Conservation (phyloP, 306 rosid genomes). For the Prunus padus region DNA sequence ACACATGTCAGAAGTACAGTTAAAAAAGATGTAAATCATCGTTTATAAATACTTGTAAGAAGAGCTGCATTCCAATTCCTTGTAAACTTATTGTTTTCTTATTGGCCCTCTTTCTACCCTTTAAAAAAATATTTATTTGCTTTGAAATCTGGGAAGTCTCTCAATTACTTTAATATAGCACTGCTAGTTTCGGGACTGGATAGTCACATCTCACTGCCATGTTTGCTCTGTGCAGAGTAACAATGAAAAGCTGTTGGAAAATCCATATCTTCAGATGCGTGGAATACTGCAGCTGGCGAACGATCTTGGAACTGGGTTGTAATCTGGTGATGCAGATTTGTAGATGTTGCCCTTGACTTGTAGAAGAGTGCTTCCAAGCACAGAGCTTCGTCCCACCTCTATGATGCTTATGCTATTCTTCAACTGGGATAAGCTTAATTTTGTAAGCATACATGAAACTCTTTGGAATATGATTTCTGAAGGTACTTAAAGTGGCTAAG, state of each 20-base stretch:
- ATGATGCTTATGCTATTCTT: constrained; percentile 33
- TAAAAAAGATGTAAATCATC: background rate
- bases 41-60: background rate
- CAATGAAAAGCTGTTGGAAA: constrained; percentile 95
- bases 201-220: constrained; percentile 20
- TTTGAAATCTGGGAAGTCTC: background rate
- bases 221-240: constrained; percentile 64
- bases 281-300: constrained; percentile 96
- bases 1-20: background rate
- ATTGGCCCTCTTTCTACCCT: background rate
- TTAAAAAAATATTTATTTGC: background rate
- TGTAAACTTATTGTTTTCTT: constrained; percentile 20
- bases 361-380: constrained; percentile 27
- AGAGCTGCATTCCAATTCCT: constrained; percentile 3
- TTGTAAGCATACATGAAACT: constrained; percentile 25
- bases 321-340: constrained; percentile 37
- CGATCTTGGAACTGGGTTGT: constrained; percentile 81
- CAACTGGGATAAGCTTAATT: constrained; percentile 25
- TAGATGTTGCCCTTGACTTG: constrained; percentile 41
- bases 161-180: background rate
- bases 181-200: background rate
- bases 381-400: constrained; percentile 21
- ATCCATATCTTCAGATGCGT: constrained; percentile 99
- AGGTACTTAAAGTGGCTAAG: constrained; percentile 37
- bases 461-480: constrained; percentile 31